phyloP scores from a whole-genome alignment of 2,329 filamentous ascomycete species.

The Cladorrhinum sp. region DNA sequence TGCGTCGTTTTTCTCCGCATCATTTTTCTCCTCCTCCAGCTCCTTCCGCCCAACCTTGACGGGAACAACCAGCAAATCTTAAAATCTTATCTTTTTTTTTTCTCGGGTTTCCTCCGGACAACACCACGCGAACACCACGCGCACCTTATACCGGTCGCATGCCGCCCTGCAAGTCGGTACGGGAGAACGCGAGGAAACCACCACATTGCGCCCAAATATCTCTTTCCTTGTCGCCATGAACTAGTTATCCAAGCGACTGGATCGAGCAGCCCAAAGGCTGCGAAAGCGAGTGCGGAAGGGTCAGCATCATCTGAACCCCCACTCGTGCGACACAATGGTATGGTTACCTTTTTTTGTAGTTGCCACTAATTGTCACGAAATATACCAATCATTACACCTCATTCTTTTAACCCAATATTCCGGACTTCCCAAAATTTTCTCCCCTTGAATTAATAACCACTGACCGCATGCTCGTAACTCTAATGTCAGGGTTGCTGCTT shows the following conservation, averaged over 20 bases:
- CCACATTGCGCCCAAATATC: not conserved
- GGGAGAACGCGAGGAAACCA: not conserved
- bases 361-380: not conserved
- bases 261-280: conserved; percentile 24
- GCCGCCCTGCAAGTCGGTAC: not conserved
- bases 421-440: not conserved
- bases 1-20: not conserved
- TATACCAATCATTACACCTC: not conserved
- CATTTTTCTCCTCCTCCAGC: not conserved
- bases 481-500: conserved; percentile 54
- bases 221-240: conserved; percentile 25
- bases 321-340: conserved; percentile 23
- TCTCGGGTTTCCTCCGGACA: not conserved
- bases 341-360: not conserved
- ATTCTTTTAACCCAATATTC: too few relatives aligned
- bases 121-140: not conserved
- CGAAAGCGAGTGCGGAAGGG: conserved; percentile 14
- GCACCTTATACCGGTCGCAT: not conserved
- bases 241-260: conserved; percentile 26
- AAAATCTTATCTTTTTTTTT: not conserved
- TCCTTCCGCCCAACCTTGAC: not conserved
- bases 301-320: not conserved
- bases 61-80: not conserved
- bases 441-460: not conserved
- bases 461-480: not conserved